Percentiles rank a stretch among this genome's conserved stretches.
Evolutionary conservation across 2,329 filamentous ascomycete species (phyloP).

Genomic region (Amylocarpus encephaloides): DNA sequence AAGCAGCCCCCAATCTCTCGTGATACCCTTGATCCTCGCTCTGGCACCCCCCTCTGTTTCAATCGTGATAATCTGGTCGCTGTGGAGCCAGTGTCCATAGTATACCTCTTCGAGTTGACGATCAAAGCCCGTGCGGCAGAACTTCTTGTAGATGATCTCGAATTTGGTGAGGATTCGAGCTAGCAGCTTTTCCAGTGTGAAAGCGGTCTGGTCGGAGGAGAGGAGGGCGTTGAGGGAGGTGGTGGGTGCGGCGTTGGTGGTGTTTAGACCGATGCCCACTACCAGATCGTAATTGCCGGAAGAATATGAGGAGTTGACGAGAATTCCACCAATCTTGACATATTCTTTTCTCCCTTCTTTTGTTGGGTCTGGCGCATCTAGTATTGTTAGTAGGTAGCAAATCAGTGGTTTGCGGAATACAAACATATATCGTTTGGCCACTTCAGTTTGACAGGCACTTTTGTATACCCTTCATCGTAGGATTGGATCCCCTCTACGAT

Average conservation of each 20-base stretch:
- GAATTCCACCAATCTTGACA: conserved; percentile 87
- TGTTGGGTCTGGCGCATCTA: conserved; percentile 60
- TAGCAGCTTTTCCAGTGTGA: conserved; percentile 73
- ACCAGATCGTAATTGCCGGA: conserved; percentile 75
- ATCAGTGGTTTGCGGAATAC: conserved; percentile 21
- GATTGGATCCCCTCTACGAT: conserved; percentile 75
- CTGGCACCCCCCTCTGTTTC: conserved; percentile 71
- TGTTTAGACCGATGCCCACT: conserved; percentile 81
- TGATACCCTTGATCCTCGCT: conserved; percentile 80
- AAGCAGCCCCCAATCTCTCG: conserved; percentile 82
- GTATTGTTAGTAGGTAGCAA: not conserved
- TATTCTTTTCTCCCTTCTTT: conserved; percentile 48
- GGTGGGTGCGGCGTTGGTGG: conserved; percentile 76
- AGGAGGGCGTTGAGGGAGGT: conserved; percentile 77
- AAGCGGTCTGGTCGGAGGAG: conserved; percentile 43
- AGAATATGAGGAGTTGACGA: conserved; percentile 81
- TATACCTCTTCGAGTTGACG: conserved; percentile 67
- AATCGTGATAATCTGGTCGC: conserved; percentile 62
- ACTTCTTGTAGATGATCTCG: conserved; percentile 69
- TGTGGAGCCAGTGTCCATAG: conserved; percentile 82
- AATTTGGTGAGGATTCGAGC: conserved; percentile 74
- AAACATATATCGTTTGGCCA: conserved; percentile 95
- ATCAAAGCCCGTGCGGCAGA: conserved; percentile 71
- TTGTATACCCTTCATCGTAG: conserved; percentile 70
- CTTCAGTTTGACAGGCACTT: conserved; percentile 78